phyloP scores from a whole-genome alignment of 75 land plant species.

The Sequoia sempervirens region DNA sequence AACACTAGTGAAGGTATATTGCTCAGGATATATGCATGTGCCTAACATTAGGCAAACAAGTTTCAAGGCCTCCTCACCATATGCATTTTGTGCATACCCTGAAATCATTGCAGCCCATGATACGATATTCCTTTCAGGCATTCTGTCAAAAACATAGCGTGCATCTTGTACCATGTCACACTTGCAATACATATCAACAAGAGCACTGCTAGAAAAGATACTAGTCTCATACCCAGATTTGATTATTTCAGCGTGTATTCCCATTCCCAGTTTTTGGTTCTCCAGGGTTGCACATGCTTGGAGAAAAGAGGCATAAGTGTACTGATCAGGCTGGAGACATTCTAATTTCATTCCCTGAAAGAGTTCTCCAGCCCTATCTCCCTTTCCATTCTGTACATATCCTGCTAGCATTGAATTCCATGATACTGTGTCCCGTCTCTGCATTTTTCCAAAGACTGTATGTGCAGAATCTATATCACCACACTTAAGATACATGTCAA shows the following conservation, averaged over 20 bases:
- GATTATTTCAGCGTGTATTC: constrained; percentile 32
- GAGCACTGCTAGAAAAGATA: constrained; percentile 28
- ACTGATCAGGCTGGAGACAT: constrained; percentile 29
- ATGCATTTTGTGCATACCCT: constrained; percentile 40
- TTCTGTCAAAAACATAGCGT: constrained; percentile 16
- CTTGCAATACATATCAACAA: constrained; percentile 55
- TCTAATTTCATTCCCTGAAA: constrained; percentile 26
- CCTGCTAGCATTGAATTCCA: constrained; percentile 43
- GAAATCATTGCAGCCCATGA: constrained; percentile 42
- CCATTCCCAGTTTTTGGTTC: constrained; percentile 23
- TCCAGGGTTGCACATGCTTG: constrained; percentile 43
- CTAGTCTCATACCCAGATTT: constrained; percentile 20
- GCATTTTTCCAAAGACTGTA: constrained; percentile 23
- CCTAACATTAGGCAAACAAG: constrained; percentile 20
- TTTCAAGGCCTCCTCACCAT: constrained; percentile 27
- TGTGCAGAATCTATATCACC: constrained; percentile 24
- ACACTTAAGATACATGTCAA: constrained; percentile 50
- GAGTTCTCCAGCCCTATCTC: constrained; percentile 21
- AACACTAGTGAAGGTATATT: constrained; percentile 35
- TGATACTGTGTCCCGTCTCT: constrained; percentile 26
- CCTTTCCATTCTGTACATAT: constrained; percentile 19
- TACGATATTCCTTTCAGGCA: constrained; percentile 21
- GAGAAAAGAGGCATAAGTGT: constrained; percentile 30
- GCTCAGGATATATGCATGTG: constrained; percentile 16
- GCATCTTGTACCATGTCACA: constrained; percentile 35